These are phyloP conservation scores for Diplosphaera chodatii DNA, from an alignment of 139 green algal genomes.

Conservation along the genomic window DNA sequence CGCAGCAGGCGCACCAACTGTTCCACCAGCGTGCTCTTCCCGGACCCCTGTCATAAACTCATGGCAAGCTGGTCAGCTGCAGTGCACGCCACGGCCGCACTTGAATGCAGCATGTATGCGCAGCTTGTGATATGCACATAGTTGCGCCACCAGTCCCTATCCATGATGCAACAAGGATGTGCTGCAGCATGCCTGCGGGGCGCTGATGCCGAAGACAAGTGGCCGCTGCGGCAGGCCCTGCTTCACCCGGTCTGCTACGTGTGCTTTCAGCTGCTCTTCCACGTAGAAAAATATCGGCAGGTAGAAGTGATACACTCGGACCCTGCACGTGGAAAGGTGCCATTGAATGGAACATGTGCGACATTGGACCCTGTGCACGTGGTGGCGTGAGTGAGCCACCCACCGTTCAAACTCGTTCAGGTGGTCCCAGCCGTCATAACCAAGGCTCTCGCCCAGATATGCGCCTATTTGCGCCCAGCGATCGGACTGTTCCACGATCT, in stretches of 20 bases:
- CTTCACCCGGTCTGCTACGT: background rate
- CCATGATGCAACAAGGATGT: no score
- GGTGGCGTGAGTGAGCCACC: no score
- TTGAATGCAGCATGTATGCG: no score
- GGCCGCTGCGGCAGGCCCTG: constrained; percentile 16
- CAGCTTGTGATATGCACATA: no score
- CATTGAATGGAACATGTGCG: no score
- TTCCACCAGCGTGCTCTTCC: constrained; percentile 94
- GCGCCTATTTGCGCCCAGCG: constrained; percentile 41
- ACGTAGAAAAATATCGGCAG: constrained; percentile 86
- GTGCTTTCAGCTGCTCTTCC: constrained; percentile 57
- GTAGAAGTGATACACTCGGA: constrained; percentile 89
- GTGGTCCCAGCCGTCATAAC: constrained; percentile 22
- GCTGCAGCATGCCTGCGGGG: constrained; percentile 80
- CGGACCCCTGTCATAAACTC: no score
- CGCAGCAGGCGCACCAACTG: constrained; percentile 79
- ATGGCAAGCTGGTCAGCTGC: no score
- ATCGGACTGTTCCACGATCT: constrained; percentile 27
- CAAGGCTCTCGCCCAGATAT: constrained; percentile 32
- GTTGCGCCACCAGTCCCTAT: no score
- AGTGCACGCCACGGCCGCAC: no score
- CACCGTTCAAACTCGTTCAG: background rate
- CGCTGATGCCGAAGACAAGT: constrained; percentile 86
- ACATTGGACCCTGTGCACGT: no score
- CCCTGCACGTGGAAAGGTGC: constrained; percentile 35